These are phyloP conservation scores for Lablab purpureus DNA, from an alignment of 306 rosid genomes.

Conservation along the genomic window DNA sequence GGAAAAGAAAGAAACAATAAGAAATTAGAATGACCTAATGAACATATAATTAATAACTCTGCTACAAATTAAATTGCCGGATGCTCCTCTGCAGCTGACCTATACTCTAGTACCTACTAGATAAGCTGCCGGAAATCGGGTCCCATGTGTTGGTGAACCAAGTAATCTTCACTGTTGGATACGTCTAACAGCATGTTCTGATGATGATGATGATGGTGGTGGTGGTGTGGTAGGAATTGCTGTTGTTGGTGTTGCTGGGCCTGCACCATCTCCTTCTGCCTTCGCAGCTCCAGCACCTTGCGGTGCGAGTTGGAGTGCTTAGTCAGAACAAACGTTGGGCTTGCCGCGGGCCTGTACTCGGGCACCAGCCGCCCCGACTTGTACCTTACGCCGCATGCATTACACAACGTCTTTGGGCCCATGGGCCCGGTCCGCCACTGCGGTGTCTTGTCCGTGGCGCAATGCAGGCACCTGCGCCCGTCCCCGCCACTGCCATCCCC, in stretches of 20 bases:
- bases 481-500: slow-evolving; percentile 65
- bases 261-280: slow-evolving; percentile 76
- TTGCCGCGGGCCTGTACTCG: slow-evolving; percentile 91
- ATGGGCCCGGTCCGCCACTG: slow-evolving; percentile 94
- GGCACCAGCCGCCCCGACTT: slow-evolving; percentile 90
- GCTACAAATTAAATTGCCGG: slow-evolving; percentile 38
- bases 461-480: slow-evolving; percentile 79
- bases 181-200: slow-evolving; percentile 59
- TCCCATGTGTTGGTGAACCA: slow-evolving; percentile 77
- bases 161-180: slow-evolving; percentile 71
- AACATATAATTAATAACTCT: slow-evolving; percentile 6
- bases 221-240: slow-evolving; percentile 55
- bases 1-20: background rate
- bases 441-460: slow-evolving; percentile 91
- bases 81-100: slow-evolving; percentile 40
- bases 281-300: slow-evolving; percentile 89
- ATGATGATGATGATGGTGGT: slow-evolving; percentile 30
- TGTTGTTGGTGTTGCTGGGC: slow-evolving; percentile 54
- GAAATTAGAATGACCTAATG: background rate
- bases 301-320: slow-evolving; percentile 97
- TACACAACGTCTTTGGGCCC: slow-evolving; percentile 88
- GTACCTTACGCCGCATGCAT: slow-evolving; percentile 87
- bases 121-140: slow-evolving; percentile 74
- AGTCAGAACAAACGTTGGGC: slow-evolving; percentile 90
- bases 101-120: slow-evolving; percentile 50